Evolutionary conservation across 140 eudicot genomes (phyloP).

Genomic region (Ambrosia hybrid): DNA sequence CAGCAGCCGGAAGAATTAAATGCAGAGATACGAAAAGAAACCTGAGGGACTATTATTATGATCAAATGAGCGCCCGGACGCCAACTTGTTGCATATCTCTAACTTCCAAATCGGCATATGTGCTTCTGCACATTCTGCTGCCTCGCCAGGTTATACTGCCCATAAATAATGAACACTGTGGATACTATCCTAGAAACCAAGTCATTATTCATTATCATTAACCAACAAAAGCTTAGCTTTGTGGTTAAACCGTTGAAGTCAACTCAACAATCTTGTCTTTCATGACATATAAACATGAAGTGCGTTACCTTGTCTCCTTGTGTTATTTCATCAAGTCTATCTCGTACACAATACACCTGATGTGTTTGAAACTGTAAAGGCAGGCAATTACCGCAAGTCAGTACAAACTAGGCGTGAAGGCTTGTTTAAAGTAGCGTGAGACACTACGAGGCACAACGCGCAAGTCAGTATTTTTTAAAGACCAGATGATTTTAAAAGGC

Average conservation of each 20-base stretch:
- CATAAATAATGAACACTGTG: constrained; percentile 79
- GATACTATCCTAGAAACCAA: constrained; percentile 67
- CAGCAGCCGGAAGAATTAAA: constrained; percentile 16
- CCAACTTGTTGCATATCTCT: constrained; percentile 93
- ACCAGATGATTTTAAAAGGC: too few relatives aligned
- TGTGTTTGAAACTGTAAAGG: constrained; percentile 48
- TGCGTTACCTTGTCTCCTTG: constrained; percentile 84
- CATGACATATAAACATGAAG: background rate
- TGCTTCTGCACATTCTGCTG: constrained; percentile 50
- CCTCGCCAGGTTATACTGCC: constrained; percentile 86
- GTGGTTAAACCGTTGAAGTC: too few relatives aligned
- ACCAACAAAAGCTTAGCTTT: too few relatives aligned
- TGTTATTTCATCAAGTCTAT: constrained; percentile 64
- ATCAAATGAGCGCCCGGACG: constrained; percentile 72
- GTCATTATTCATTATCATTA: background rate
- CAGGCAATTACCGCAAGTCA: background rate
- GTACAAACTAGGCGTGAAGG: background rate
- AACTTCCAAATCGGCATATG: constrained; percentile 71
- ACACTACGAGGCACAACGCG: too few relatives aligned
- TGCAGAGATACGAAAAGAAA: background rate
- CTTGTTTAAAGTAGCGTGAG: too few relatives aligned
- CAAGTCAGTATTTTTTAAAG: too few relatives aligned
- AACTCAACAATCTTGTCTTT: too few relatives aligned
- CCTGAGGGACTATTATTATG: background rate
- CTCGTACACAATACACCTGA: constrained; percentile 84